Base-by-base conservation (phyloP, 305 asterid species). In the Withania somnifera region DNA sequence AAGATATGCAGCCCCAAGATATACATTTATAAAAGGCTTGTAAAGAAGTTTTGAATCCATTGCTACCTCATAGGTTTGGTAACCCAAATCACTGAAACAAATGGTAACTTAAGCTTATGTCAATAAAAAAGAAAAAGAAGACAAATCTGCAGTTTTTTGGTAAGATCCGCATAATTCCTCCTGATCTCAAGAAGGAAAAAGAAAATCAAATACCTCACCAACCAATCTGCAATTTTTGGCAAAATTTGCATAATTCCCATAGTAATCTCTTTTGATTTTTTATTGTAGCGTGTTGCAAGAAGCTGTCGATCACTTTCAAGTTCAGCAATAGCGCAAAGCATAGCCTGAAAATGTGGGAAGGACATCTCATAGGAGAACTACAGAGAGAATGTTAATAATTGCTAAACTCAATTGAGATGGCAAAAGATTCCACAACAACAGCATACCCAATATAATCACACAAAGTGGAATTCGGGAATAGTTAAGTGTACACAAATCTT, bases 261-360 rank as follows among this genome's bases (percentile, higher is more conserved):
- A 42, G 82, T 87, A 66, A 87, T 82, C 81, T 92, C 95, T 54
- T 91, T 91, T 30, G 92, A 20, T 84, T 92, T 95, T 85, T 93
- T 95, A 87, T 85, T 78, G 85, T 89, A 90, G 84, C 82, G 89
- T 68, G 87, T 87, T 40, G 94, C 88, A 79, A 95, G 95, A 78
- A 91, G 94, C 84, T 88, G 93, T 83, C 97, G 87, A 64, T 89
- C 92, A 69, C 98, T 95, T 89, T 95, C 97, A 78, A 95, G 95
- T 86, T 91, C 97, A 50, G 99, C 97, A 84, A 95, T 91, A 66
- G 97, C 94, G 85, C 99, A 95, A 83, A 95, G 91, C 97, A 94
- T 91, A 82, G 92, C 98, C 99, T 95, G 84, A 66, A 81, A 84
- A 82, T 54, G 84, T 9, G 83, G 30, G 56, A 30, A 52, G 73